Evolutionary conservation across 192 early-diverging fungal genomes (phyloP).

Genomic region (Dispira parvispora): DNA sequence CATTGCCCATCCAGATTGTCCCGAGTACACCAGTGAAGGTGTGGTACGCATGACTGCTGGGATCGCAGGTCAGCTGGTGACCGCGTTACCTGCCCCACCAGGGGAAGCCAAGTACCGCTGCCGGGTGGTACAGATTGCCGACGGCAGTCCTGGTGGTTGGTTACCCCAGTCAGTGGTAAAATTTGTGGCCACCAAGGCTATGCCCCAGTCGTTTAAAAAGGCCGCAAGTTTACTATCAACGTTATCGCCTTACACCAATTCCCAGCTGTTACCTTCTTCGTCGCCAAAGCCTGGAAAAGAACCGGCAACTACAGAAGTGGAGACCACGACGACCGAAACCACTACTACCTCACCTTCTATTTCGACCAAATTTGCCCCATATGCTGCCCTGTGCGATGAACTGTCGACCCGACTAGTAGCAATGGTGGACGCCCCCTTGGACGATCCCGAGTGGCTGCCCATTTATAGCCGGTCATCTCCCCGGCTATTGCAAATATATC

Average conservation of each 20-base stretch:
- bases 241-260: constrained; percentile 15
- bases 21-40: constrained; percentile 16
- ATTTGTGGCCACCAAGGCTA: constrained; percentile 30
- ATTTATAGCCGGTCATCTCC: background rate
- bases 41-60: constrained; percentile 31
- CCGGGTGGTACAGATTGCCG: constrained; percentile 26
- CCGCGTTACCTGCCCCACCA: constrained; percentile 9
- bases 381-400: background rate
- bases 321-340: background rate
- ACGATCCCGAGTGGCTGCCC: background rate
- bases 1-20: constrained; percentile 18
- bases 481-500: background rate
- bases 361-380: background rate
- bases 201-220: constrained; percentile 30
- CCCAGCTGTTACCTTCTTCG: constrained; percentile 13
- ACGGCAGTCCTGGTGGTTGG: constrained; percentile 29
- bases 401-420: background rate
- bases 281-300: background rate
- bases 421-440: background rate
- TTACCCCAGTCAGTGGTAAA: constrained; percentile 27
- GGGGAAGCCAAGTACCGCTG: constrained; percentile 16
- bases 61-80: constrained; percentile 27
- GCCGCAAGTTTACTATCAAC: constrained; percentile 19
- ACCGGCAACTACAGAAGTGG: background rate
- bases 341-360: background rate